These are phyloP conservation scores for Saccharomyces pastorianus DNA, from an alignment of 1,139 yeast genomes.

Conservation along the genomic window DNA sequence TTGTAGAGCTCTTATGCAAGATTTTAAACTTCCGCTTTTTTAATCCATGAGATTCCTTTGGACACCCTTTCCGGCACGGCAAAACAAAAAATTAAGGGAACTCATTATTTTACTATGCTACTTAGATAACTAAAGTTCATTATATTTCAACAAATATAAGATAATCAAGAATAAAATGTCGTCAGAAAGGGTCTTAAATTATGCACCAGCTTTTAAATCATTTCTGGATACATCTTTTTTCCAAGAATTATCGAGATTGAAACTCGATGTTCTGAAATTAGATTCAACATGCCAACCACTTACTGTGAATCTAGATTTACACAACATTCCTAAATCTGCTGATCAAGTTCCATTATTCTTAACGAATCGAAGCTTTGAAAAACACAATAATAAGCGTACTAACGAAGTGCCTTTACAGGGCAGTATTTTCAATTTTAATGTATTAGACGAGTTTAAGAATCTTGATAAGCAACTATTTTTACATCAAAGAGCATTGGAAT, in stretches of 20 bases:
- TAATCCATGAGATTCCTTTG: not conserved
- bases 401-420: conserved; percentile 16
- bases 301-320: conserved; percentile 29
- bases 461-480: conserved; percentile 55
- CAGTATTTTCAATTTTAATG: conserved; percentile 50
- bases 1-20: not conserved
- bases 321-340: conserved; percentile 38
- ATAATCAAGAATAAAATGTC: conserved; percentile 5
- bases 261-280: conserved; percentile 26
- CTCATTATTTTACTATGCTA: not conserved
- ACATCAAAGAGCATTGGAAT: conserved; percentile 37
- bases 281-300: conserved; percentile 27
- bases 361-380: conserved; percentile 33
- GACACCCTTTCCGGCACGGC: not conserved
- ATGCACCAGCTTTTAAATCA: conserved; percentile 50
- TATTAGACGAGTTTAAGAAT: conserved; percentile 73
- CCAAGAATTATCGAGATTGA: conserved; percentile 46
- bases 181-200: conserved; percentile 30
- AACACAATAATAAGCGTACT: conserved; percentile 6
- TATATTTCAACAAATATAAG: not conserved
- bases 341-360: conserved; percentile 34
- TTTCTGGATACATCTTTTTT: conserved; percentile 84
- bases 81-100: not conserved
- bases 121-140: not conserved
- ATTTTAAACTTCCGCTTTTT: not conserved